These are phyloP conservation scores for Yamadazyma triangularis DNA, from an alignment of 1,139 yeast genomes.

Conservation along the genomic window DNA sequence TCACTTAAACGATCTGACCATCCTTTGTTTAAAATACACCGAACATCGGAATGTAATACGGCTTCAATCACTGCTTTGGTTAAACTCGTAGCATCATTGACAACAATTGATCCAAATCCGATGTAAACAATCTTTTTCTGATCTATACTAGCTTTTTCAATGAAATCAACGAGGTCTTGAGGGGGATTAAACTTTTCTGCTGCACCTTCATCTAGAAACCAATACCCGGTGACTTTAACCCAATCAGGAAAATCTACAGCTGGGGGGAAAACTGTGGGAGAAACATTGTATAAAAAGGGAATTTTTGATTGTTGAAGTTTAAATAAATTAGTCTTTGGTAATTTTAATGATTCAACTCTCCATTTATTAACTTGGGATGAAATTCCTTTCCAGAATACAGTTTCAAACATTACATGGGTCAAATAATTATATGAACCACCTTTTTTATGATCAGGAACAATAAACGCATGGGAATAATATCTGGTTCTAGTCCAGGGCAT, in stretches of 20 bases:
- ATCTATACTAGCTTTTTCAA: conserved; percentile 56
- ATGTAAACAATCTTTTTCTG: conserved; percentile 75
- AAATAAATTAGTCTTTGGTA: conserved; percentile 68
- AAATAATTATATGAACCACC: conserved; percentile 91
- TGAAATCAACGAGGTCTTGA: conserved; percentile 51
- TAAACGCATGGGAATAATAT: conserved; percentile 94
- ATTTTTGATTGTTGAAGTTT: conserved; percentile 70
- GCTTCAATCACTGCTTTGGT: conserved; percentile 78
- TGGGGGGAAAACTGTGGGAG: conserved; percentile 86
- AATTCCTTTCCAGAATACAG: conserved; percentile 90
- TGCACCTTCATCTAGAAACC: conserved; percentile 80
- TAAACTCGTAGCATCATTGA: conserved; percentile 70
- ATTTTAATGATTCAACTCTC: conserved; percentile 64
- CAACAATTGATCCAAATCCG: conserved; percentile 96
- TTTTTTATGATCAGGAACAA: conserved; percentile 88
- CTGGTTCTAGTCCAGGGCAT: conserved; percentile 98
- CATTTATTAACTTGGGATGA: conserved; percentile 85
- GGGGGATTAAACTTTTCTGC: conserved; percentile 62
- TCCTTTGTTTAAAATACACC: conserved; percentile 87
- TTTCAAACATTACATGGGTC: conserved; percentile 90
- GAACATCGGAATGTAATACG: conserved; percentile 70
- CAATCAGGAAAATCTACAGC: conserved; percentile 92
- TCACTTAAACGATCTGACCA: conserved; percentile 73
- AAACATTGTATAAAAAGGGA: conserved; percentile 85
- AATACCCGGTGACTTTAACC: conserved; percentile 92